phyloP scores from a whole-genome alignment of 306 rosid species.

The Cucumis melo region DNA sequence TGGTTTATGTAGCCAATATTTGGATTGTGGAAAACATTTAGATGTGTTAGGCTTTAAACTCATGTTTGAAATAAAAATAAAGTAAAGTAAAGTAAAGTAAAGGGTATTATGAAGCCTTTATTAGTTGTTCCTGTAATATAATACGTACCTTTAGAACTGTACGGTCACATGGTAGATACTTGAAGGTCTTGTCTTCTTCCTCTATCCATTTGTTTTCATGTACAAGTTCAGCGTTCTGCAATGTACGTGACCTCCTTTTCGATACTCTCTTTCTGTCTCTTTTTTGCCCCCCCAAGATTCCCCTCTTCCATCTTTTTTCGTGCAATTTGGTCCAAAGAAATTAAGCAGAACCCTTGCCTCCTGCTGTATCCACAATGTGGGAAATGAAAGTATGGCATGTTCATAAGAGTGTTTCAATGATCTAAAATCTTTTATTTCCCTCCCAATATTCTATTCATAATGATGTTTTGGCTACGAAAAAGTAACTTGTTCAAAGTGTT shows the following conservation, averaged over 20 bases:
- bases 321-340: neutral
- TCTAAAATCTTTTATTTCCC: neutral
- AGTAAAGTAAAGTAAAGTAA: neutral
- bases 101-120: neutral
- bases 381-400: neutral
- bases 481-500: neutral
- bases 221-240: neutral
- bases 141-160: neutral
- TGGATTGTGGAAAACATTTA: neutral
- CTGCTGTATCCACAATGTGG: neutral
- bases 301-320: neutral
- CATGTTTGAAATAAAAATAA: neutral
- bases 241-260: neutral
- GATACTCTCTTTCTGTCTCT: neutral
- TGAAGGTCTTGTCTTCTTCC: neutral
- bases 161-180: constrained; percentile 5
- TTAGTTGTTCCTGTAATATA: neutral
- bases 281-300: constrained; percentile 1
- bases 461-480: neutral
- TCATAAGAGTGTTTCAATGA: neutral
- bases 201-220: neutral
- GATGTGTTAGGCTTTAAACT: neutral
- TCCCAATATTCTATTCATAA: no score
- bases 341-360: neutral
- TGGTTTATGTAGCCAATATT: neutral